Conservation (phyloP, 148 eudicot genomes). For the Arctostaphylos glauca region DNA sequence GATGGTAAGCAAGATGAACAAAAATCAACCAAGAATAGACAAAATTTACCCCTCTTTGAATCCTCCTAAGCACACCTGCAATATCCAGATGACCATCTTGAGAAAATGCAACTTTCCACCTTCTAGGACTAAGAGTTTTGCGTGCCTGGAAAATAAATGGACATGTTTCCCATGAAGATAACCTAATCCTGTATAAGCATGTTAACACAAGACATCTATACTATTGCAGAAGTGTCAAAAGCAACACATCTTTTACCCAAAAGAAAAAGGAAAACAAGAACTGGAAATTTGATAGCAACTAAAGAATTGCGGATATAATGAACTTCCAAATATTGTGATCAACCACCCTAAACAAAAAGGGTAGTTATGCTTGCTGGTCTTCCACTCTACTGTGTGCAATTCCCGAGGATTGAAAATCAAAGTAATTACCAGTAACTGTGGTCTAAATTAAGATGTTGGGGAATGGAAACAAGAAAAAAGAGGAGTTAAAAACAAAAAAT, state of each 20-base stretch:
- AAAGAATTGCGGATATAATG: background rate
- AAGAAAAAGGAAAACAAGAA: background rate
- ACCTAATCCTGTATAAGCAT: background rate
- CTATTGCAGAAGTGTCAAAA: background rate
- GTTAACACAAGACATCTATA: background rate
- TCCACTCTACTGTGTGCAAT: background rate
- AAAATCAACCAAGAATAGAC: conserved; percentile 7
- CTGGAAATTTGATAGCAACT: background rate
- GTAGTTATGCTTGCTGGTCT: background rate
- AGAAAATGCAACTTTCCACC: conserved; percentile 84
- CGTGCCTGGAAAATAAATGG: conserved; percentile 48
- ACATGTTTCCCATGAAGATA: conserved; percentile 7
- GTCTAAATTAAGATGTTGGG: background rate
- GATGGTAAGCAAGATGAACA: background rate
- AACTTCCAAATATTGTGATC: background rate
- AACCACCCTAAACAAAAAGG: background rate
- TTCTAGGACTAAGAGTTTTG: conserved; percentile 83
- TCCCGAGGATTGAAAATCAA: background rate
- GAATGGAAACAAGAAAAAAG: background rate
- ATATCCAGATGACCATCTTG: conserved; percentile 83
- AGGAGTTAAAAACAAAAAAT: background rate
- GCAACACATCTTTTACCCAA: background rate
- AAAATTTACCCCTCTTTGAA: conserved; percentile 77
- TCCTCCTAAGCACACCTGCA: conserved; percentile 74
- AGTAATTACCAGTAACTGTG: no score